Percentiles rank a stretch among this genome's conserved stretches.
Evolutionary conservation across 2,329 filamentous ascomycete species (phyloP).

Genomic region (Botrytis aclada): DNA sequence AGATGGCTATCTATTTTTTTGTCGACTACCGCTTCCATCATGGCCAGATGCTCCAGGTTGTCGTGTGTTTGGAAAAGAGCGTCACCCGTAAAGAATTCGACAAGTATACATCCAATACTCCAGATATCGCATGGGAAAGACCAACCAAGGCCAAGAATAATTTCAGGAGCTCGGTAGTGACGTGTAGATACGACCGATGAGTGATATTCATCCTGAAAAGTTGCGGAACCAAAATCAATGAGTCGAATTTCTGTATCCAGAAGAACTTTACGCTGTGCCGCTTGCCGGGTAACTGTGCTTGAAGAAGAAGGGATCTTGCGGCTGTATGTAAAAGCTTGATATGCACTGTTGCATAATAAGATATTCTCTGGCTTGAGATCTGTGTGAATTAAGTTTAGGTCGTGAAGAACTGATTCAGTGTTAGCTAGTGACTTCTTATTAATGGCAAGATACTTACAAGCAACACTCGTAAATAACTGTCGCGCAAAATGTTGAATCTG

Average conservation of each 20-base stretch:
- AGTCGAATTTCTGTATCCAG: conserved; percentile 67
- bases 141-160: conserved; percentile 68
- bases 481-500: conserved; percentile 97
- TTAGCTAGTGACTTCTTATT: conserved; percentile 7
- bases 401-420: conserved; percentile 71
- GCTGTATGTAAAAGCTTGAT: conserved; percentile 70
- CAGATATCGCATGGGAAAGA: conserved; percentile 71
- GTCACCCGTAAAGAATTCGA: conserved; percentile 70
- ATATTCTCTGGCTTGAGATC: conserved; percentile 71
- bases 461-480: conserved; percentile 95
- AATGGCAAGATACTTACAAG: conserved; percentile 63
- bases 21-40: conserved; percentile 69
- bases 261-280: conserved; percentile 61
- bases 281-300: conserved; percentile 55
- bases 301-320: conserved; percentile 67
- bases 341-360: conserved; percentile 60
- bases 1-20: conserved; percentile 56
- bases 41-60: conserved; percentile 69
- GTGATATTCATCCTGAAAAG: conserved; percentile 71
- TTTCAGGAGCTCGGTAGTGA: conserved; percentile 68
- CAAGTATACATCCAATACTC: conserved; percentile 71
- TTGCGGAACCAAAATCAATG: conserved; percentile 70
- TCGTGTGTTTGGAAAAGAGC: conserved; percentile 71
- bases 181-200: conserved; percentile 68
- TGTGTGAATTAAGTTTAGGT: conserved; percentile 95